A percentile compares a stretch with the other conserved stretches of the same genome.
These are phyloP conservation scores for Ceratocystis alfenasii DNA, from an alignment of 2,329 filamentous ascomycete species.

Conservation along the genomic window DNA sequence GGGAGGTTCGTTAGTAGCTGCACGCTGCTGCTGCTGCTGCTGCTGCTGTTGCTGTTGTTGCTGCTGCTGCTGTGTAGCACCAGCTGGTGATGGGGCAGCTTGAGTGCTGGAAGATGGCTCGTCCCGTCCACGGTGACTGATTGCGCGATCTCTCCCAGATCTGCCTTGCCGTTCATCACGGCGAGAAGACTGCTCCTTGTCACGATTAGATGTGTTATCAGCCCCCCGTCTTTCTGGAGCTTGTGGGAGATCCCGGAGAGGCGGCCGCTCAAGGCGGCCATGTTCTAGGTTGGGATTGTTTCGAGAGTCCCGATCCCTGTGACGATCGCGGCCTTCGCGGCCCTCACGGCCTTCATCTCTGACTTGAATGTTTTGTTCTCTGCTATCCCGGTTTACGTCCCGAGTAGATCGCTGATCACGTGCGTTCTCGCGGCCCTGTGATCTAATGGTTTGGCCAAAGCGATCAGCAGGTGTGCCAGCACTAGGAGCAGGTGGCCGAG, in stretches of 20 bases:
- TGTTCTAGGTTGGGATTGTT: conserved; percentile 14
- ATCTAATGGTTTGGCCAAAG: conserved; percentile 9
- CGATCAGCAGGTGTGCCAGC: conserved; percentile 18
- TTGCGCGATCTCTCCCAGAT: conserved; percentile 26
- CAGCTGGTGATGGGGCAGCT: conserved; percentile 23
- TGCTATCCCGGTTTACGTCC: conserved; percentile 13
- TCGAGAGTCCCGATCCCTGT: conserved; percentile 19
- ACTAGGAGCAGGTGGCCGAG: conserved; percentile 23
- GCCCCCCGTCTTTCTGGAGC: conserved; percentile 40
- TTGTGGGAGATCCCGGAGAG: conserved; percentile 30
- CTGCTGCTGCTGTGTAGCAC: conserved; percentile 27
- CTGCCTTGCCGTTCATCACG: conserved; percentile 23
- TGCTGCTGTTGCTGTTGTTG: conserved; percentile 23
- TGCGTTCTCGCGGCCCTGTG: not conserved
- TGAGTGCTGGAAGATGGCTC: conserved; percentile 22
- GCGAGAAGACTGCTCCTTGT: conserved; percentile 19
- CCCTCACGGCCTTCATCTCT: conserved; percentile 6
- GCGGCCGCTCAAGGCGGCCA: conserved; percentile 19
- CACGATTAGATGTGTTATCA: conserved; percentile 8
- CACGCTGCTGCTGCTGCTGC: not conserved
- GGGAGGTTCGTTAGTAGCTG: conserved; percentile 33
- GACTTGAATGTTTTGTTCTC: not conserved
- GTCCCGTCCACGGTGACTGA: conserved; percentile 20
- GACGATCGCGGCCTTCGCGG: conserved; percentile 11
- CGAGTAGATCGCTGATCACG: conserved; percentile 16